Base-by-base conservation (phyloP, 2,329 filamentous ascomycete genomes). In the Phaeosphaeria sp. region DNA sequence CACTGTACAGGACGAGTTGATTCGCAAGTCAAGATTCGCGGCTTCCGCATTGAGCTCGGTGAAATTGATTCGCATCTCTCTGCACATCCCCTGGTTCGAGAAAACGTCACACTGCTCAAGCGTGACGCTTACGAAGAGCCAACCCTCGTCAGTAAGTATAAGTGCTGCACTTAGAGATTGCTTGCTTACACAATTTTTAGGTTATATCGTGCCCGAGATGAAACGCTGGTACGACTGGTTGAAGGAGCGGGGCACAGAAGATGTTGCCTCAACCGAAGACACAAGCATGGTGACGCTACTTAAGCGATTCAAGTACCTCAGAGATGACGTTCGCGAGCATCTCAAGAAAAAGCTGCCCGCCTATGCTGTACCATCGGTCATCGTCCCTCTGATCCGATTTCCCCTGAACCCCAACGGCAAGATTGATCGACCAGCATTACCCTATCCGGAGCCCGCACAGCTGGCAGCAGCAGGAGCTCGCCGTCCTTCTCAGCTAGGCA, bases 11-110 rank as follows among this genome's bases (percentile, higher is more conserved):
- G 94, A 21, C 85, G 95, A 57, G 88, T 88, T 22, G 94, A 98
- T 72, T 86, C 90, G 65, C 94, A 98, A 74, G 91, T 97, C 80
- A 99, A 98, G 82, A 94, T 98, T 64, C 90, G 95, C 59, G 94
- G 94, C 1, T 98, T 97, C 83, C 86, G 94, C 60, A 96, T 99
- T 66, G 95, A 99, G 79, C 87, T 98, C 46, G 90, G 90, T 62
- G 95, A 98, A 66, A 97, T 98, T 65, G 93, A 98, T 76, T 90
- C 84, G 43, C 89, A 96, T 74, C 80, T 97, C 47, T 90, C 87
- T 53, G 85, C 88, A 46, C 87, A 91, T 77, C 87, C 86, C 0
- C 79, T 96, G 22, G 86, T 98, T 22, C 85, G 92, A 42, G 94
- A 98, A 65, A 92, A 90, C 77, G 89, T 92, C 65, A 98, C 94